phyloP scores from a whole-genome alignment of 306 rosid species.

The Fragaria iinumae region DNA sequence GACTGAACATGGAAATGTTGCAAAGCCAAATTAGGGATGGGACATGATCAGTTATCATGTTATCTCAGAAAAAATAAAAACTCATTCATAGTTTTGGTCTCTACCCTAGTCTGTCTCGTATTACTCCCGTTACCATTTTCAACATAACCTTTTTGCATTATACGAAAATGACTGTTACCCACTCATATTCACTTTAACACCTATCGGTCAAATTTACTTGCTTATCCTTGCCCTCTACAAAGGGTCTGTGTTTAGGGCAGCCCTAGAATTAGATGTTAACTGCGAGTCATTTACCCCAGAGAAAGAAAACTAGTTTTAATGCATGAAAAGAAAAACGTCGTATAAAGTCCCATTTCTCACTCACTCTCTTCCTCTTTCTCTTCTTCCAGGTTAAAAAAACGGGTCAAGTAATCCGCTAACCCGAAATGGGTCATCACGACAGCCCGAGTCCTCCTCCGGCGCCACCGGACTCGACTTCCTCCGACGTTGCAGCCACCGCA shows the following conservation, averaged over 20 bases:
- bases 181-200: neutral
- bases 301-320: neutral
- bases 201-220: neutral
- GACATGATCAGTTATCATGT: slow-evolving; percentile 17
- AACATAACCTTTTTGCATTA: slow-evolving; percentile 20
- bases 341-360: neutral
- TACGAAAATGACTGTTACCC: neutral
- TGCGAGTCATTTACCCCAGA: no score
- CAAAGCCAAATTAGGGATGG: slow-evolving; percentile 34
- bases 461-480: neutral
- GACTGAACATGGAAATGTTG: slow-evolving; percentile 25
- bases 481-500: neutral
- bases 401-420: neutral
- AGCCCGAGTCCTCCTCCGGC: neutral
- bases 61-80: slow-evolving; percentile 5
- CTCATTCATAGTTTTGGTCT: slow-evolving; percentile 25
- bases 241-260: neutral
- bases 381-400: slow-evolving; percentile 5
- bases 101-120: slow-evolving; percentile 28
- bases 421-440: neutral
- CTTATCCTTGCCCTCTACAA: neutral
- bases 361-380: neutral
- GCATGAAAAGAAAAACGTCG: slow-evolving; percentile 16
- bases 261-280: neutral
- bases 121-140: slow-evolving; percentile 29